Evolutionary conservation across 352 stramenopile genomes (phyloP), one percentile per base, ranked within the genome.

Genomic region (Phytopythium montanum): DNA sequence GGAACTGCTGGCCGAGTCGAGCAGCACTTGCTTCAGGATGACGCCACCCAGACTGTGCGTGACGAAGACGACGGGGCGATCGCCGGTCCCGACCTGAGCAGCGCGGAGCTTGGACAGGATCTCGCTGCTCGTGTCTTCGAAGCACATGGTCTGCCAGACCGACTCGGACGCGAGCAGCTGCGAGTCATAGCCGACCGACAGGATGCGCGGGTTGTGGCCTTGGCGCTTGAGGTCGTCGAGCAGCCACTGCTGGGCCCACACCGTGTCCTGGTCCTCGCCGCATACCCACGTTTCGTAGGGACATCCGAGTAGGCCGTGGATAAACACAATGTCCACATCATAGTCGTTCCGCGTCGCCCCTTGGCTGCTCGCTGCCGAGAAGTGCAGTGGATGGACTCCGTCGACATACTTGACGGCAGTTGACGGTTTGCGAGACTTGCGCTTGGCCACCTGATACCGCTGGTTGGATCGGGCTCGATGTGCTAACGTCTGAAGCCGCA

Each of bases 41-140:
- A 93, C 70, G 8, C 85, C 85, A n/a, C 85, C 85, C n/a, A 95
- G 76, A 61, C 79, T 92, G 60, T 95, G 85, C 6, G 84, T 92
- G 41, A 95, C 82, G 66, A 95, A 95, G 13, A 93, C 73, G 9
- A 95, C 81, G 0, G 85, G 85, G 9, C 83, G 81, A 29, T 79
- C 68, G 10, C 65, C 70, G 49, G 66, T 70, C 26, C 85, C 85
- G 6, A 95, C 79, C 12, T 75, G 72, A 2, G 85, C 85, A 0
- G 77, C 75, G 23, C 81, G 59, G 3, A 95, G 56, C 62, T 90
- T 85, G 6, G 68, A 61, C 6, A 86, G 57, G 21, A 94, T 76
- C 29, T 92, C 81, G 6, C 69, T 69, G 23, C 81, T 87, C 42
- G 83, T 91, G 50, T 84, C 75, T 55, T 90, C 60, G 36, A 94